These are phyloP conservation scores for Amanita phalloides DNA, from an alignment of 768 basidiomycete species.

Conservation along the genomic window DNA sequence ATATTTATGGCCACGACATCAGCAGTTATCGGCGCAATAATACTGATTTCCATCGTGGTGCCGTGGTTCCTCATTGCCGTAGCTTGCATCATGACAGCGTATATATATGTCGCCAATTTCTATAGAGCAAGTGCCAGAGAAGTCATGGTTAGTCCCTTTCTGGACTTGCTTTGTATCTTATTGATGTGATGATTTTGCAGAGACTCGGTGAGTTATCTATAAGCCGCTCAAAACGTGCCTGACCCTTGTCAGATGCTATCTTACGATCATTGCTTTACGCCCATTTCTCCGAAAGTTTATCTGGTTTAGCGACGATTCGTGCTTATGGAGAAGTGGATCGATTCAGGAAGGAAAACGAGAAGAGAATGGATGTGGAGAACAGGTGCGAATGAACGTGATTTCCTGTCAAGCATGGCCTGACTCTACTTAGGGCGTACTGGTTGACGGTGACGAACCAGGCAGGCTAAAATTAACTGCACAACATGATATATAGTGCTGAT, in stretches of 20 bases:
- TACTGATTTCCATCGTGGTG: conserved; percentile 65
- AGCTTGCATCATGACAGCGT: conserved; percentile 43
- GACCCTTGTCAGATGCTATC: conserved; percentile 50
- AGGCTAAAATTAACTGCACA: not conserved
- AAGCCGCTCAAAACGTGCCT: not conserved
- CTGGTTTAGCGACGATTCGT: conserved; percentile 79
- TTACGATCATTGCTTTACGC: conserved; percentile 80
- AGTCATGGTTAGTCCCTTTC: conserved; percentile 45
- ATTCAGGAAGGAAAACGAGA: conserved; percentile 67
- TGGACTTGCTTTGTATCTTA: conserved; percentile 1
- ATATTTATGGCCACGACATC: conserved; percentile 58
- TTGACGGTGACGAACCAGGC: conserved; percentile 78
- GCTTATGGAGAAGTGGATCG: conserved; percentile 75
- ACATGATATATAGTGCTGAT: not conserved
- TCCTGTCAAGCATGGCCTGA: not conserved
- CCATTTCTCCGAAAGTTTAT: conserved; percentile 86
- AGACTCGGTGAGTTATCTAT: conserved; percentile 35
- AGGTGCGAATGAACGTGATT: conserved; percentile 25
- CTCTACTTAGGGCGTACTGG: conserved; percentile 61
- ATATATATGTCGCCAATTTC: conserved; percentile 66
- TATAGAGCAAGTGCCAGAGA: conserved; percentile 84
- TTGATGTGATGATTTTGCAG: conserved; percentile 16
- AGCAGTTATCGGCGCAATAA: conserved; percentile 62
- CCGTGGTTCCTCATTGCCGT: conserved; percentile 84
- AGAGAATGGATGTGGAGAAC: conserved; percentile 78